Evolutionary conservation across 208 protist species (phyloP), one percentile per base, ranked within the genome.

Genomic region (Strigomonas culicis): DNA sequence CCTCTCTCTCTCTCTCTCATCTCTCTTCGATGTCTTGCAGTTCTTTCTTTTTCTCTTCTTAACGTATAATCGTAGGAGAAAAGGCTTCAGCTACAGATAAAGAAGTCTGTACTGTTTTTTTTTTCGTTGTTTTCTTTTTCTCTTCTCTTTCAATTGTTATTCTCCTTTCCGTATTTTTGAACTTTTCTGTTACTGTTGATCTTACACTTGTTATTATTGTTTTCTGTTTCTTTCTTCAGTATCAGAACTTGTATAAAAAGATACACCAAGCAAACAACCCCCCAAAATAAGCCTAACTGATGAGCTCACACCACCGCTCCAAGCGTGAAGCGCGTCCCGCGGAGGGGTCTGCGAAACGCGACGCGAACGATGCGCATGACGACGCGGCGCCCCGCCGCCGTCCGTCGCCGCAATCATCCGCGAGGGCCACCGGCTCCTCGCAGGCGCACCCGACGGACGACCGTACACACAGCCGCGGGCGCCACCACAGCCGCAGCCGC

Each of bases 1-100:
- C 61, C 19, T 63, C 30, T 51, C 34, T 43, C 4, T 62, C 34
- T 59, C 15, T 52, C 32, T 28, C 22, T 64, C 55, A n/a, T 27
- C 19, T 52, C 21, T 46, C 49, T 55, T 64, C 32, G 27, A 21
- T 55, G 25, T 25, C 52, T 70, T 70, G 7, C 68, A 2, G 8
- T 59, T 62, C 24, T 65, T 58, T 59, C 34, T 59, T 60, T 2
- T 62, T 55, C 10, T 47, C 10, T 59, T 55, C 0, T 34, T 24
- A 50, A 46, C 34, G 1, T 49, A 1, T 59, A 21, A 56, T 22
- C 22, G 34, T 10, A 61, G 8, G 30, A 46, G 49, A 11, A 61
- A 24, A 31, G 39, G 6, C 30, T 1, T 59, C 59, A 51, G 44
- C 64, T 17, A 53, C 22, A 22, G 1, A 63, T 43, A 49, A 57